Percentiles rank a stretch among this genome's conserved stretches.
These are phyloP conservation scores for Orbilia brochopaga DNA, from an alignment of 2,329 filamentous ascomycete species.

Conservation along the genomic window DNA sequence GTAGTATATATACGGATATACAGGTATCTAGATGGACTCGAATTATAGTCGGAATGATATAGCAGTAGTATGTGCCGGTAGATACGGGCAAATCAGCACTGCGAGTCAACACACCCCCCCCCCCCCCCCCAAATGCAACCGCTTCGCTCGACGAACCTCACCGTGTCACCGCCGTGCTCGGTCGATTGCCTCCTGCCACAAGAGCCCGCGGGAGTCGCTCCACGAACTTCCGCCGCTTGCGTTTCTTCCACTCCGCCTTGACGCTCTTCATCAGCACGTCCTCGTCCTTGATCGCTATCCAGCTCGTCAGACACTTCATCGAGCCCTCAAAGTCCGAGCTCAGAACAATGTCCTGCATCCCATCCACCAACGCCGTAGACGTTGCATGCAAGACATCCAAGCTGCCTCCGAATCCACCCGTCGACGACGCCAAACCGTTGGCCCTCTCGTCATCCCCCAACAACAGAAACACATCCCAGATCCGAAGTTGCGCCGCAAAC, in stretches of 20 bases:
- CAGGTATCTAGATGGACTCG: no score
- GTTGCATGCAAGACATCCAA: slow-evolving; percentile 89
- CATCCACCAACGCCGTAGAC: slow-evolving; percentile 86
- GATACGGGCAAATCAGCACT: no score
- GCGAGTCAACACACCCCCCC: no score
- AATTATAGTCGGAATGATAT: no score
- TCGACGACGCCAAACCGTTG: slow-evolving; percentile 48
- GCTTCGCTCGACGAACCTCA: no score
- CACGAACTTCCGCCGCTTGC: slow-evolving; percentile 50
- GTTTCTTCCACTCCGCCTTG: slow-evolving; percentile 79
- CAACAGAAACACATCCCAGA: slow-evolving; percentile 98
- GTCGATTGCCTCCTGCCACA: slow-evolving; percentile 47
- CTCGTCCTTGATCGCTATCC: slow-evolving; percentile 91
- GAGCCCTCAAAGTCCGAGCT: slow-evolving; percentile 96
- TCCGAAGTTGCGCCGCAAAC: slow-evolving; percentile 87
- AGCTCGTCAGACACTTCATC: slow-evolving; percentile 95
- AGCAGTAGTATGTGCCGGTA: no score
- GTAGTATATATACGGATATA: no score
- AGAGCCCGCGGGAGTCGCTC: slow-evolving; percentile 22
- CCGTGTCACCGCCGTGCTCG: slow-evolving; percentile 58
- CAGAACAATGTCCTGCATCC: slow-evolving; percentile 82
- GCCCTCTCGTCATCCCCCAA: slow-evolving; percentile 74
- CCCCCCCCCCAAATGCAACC: no score
- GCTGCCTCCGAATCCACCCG: slow-evolving; percentile 64
- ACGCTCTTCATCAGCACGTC: slow-evolving; percentile 91